Base-by-base conservation (phyloP, 192 early-diverging fungal species). In the Backusella mclennaniae region DNA sequence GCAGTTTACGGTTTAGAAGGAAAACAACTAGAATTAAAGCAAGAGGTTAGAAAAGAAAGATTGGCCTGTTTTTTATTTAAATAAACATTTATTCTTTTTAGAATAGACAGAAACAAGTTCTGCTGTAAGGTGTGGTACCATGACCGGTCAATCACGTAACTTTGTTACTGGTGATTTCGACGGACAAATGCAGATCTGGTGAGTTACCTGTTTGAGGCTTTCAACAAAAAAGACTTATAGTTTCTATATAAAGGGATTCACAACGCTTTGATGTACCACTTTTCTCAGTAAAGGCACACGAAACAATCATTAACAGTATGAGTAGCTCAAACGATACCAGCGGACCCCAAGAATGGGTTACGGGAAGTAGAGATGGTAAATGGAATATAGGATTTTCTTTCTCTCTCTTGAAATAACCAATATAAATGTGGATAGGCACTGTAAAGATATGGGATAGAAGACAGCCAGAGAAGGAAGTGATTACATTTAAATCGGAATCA, bases 401-500 rank as follows among this genome's bases (percentile, higher is more conserved):
- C 38, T 59, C 19, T 35, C 1, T 33, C 0, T 73, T 29, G 1
- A 44, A 44, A 44, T 44, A 44, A 44, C 33, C 9, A 53, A 53
- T 5, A 53, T 33, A 53, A 21, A 53, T 4, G 6, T 53, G 49
- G n/a, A 53, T 35, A 92, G 91, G 91, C 15, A 73, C 74, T 4
- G 90, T 94, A 38, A 94, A 94, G 77, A 84, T 93, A 56, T 94
- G 93, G 93, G 93, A 94, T 75, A 77, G 83, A 17, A 66, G 93
- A 74, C 89, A 93, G 76, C 80, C 81, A 23, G 88, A 91, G 33
- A 85, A 85, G 46, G 85, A 87, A 14, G 90, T 93, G 0, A 89
- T 90, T 2, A 84, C 76, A 21, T 85, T 94, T 67, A 83, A 83
- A 17, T 87, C 91, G 4, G 74, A 84, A 70, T 82, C 80, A 7